Base-by-base conservation (phyloP, 73 alveolate genomes). In the Paramecium sexaurelia region DNA sequence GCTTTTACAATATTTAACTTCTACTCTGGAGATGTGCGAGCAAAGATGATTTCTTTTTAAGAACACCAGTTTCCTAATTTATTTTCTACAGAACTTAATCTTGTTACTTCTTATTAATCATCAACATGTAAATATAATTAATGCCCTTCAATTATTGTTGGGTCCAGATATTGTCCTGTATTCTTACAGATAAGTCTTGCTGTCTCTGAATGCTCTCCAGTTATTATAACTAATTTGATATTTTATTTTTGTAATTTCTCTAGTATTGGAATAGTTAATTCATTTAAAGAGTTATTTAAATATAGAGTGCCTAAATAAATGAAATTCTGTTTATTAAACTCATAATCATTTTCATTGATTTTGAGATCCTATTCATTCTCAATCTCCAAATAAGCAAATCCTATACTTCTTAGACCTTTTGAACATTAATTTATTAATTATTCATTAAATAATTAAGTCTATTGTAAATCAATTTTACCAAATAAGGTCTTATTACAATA, bases 341-440 rank as follows among this genome's bases (percentile, higher is more conserved):
- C 90, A 43, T 78, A 78, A 3, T 40, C 90, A 78, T 78, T 29
- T 29, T 78, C 90, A 45, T 78, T 78, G 19, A 24, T 41, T 78
- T 33, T 78, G 7, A 78, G 24, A 19, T 78, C 90, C 22, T 37
- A 6, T 40, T 45, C 90, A 10, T 78, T 78, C 3, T 40, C 73
- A 36, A 78, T 29, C 19, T 41, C 73, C 19, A 41, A 43, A 45
- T 0, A 78, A 3, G 94, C 94, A 41, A 68, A 88, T 13, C 94
- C 94, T 13, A 88, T 13, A 0, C 41, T 15, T 69, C 94, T 88
- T 17, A 68, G 9, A 9, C 94, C 94, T n/a, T 68, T 82, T 68
- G 33, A 29, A 37, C 40, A 3, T 41, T 68, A 47, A 10, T 27
- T 40, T 4, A 87, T 20, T 41, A 66, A 68, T 17, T 68, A 47